Percentiles rank a stretch among this genome's conserved stretches.
These are phyloP conservation scores for Morella rubra DNA, from an alignment of 306 rosid genomes.

Conservation along the genomic window DNA sequence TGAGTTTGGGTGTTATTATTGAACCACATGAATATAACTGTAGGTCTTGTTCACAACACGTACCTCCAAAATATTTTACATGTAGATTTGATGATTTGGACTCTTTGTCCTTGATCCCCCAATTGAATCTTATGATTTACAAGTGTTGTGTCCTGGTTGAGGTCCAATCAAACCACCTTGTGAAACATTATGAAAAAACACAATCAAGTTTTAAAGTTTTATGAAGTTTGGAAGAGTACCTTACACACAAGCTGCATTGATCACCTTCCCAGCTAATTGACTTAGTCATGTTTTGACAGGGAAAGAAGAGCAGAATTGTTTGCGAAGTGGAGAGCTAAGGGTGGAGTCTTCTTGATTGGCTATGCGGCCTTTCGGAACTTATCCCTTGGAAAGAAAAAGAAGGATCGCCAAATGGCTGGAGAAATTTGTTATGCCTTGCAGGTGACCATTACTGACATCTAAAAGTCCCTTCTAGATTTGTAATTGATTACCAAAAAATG, in stretches of 20 bases:
- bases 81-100: neutral
- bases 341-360: slow-evolving; percentile 91
- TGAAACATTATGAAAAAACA: neutral
- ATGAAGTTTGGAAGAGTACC: neutral
- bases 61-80: neutral
- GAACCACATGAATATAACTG: neutral
- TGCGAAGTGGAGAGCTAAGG: slow-evolving; percentile 90
- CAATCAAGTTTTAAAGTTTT: neutral
- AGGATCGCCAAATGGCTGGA: slow-evolving; percentile 67
- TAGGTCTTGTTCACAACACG: neutral
- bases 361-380: slow-evolving; percentile 83
- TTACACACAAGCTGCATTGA: neutral
- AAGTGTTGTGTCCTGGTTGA: neutral
- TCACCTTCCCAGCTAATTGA: slow-evolving; percentile 13
- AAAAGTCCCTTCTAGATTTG: neutral
- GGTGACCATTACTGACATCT: slow-evolving; percentile 40
- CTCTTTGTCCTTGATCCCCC: neutral
- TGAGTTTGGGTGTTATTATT: neutral
- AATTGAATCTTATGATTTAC: neutral
- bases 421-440: slow-evolving; percentile 79
- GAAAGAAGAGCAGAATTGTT: slow-evolving; percentile 77
- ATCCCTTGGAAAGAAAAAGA: slow-evolving; percentile 79
- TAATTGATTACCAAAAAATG: neutral
- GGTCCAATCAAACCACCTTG: neutral
- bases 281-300: slow-evolving; percentile 47